Conservation (phyloP, 1,284 basidiomycete species). For the Boletus mariae region DNA sequence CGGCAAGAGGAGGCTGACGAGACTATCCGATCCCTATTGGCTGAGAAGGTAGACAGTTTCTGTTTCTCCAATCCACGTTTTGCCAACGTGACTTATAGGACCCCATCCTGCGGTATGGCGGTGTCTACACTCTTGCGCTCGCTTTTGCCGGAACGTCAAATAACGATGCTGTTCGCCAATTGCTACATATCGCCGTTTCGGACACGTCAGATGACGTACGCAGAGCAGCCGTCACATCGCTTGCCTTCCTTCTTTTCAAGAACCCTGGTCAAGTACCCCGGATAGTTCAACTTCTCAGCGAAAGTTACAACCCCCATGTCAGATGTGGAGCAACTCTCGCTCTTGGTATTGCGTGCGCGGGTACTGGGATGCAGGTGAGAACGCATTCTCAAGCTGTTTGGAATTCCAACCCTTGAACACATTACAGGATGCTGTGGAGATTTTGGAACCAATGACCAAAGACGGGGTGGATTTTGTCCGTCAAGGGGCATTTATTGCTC, state of each 20-base stretch:
- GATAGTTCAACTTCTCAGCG: conserved; percentile 91
- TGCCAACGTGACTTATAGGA: conserved; percentile 52
- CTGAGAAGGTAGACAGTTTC: conserved; percentile 69
- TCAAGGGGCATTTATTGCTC: conserved; percentile 92
- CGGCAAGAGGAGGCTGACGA: conserved; percentile 85
- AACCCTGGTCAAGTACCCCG: conserved; percentile 91
- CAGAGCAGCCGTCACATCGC: conserved; percentile 88
- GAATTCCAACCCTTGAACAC: conserved; percentile 4
- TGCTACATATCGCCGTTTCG: conserved; percentile 93
- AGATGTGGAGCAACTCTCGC: conserved; percentile 94
- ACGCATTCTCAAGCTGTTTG: background rate
- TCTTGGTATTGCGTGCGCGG: conserved; percentile 92
- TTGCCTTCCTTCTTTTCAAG: conserved; percentile 95
- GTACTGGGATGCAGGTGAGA: conserved; percentile 84
- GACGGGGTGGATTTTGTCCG: conserved; percentile 96
- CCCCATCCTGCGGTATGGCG: conserved; percentile 92
- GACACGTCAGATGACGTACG: conserved; percentile 96
- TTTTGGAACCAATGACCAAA: conserved; percentile 94
- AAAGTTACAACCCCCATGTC: conserved; percentile 98
- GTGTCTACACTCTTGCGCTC: conserved; percentile 90
- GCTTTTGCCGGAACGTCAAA: conserved; percentile 94
- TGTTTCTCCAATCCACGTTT: conserved; percentile 2
- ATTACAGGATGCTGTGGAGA: conserved; percentile 81
- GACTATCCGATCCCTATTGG: conserved; percentile 70
- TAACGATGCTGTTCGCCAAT: conserved; percentile 85